A percentile compares a stretch with the other conserved stretches of the same genome.
Evolutionary conservation across 2,329 filamentous ascomycete genomes (phyloP).

Genomic region (Alternaria longipes): DNA sequence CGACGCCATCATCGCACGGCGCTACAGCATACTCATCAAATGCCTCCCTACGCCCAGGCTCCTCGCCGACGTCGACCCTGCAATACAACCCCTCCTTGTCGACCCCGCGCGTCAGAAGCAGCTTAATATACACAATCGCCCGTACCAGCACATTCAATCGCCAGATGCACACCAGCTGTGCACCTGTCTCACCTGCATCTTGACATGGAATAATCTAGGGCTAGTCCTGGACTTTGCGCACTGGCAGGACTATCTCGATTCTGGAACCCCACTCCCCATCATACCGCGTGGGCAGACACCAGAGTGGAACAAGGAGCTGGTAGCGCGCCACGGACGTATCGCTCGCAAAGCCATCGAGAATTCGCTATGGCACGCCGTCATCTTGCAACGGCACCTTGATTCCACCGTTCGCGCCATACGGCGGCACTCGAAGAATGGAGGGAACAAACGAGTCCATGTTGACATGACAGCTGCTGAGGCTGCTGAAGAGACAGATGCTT

Average conservation of each 20-base stretch:
- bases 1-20: slow-evolving; percentile 54
- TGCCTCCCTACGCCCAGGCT: slow-evolving; percentile 63
- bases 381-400: slow-evolving; percentile 60
- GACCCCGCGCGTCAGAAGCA: slow-evolving; percentile 55
- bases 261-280: slow-evolving; percentile 62
- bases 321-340: slow-evolving; percentile 55
- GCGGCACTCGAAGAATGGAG: slow-evolving; percentile 60
- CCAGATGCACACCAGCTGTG: slow-evolving; percentile 61
- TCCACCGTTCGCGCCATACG: slow-evolving; percentile 58
- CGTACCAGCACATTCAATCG: slow-evolving; percentile 62
- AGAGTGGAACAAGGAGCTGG: slow-evolving; percentile 61
- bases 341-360: slow-evolving; percentile 58
- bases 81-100: slow-evolving; percentile 51
- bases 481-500: slow-evolving; percentile 59
- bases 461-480: slow-evolving; percentile 59
- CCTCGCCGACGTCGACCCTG: slow-evolving; percentile 53
- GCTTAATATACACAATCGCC: slow-evolving; percentile 59
- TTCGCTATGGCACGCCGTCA: slow-evolving; percentile 61
- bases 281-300: slow-evolving; percentile 60
- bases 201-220: slow-evolving; percentile 66
- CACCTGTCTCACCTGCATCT: slow-evolving; percentile 65
- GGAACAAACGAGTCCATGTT: slow-evolving; percentile 58
- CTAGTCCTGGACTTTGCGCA: slow-evolving; percentile 65
- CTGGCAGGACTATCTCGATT: slow-evolving; percentile 64
- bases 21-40: slow-evolving; percentile 61